phyloP scores from a whole-genome alignment of 2,329 filamentous ascomycete species.

The Talaromyces amestolkiae region DNA sequence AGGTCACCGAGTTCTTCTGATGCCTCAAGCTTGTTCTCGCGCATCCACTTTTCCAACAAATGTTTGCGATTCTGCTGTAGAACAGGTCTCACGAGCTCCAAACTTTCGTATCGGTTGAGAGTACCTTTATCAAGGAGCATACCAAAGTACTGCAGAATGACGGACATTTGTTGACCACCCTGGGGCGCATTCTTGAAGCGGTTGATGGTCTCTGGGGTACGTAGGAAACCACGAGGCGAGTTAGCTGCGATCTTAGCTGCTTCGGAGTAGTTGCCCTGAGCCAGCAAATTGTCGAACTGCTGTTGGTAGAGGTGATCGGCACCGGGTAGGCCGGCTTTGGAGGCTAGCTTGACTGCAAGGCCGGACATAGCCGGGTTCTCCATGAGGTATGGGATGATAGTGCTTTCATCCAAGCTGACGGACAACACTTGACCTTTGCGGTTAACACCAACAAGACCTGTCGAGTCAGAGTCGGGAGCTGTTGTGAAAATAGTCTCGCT shows the following conservation, averaged over 20 bases:
- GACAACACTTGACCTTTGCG: slow-evolving; percentile 95
- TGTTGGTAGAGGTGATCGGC: slow-evolving; percentile 90
- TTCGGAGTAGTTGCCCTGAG: slow-evolving; percentile 74
- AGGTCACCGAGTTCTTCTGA: slow-evolving; percentile 96
- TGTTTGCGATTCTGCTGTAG: slow-evolving; percentile 93
- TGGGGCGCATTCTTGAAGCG: slow-evolving; percentile 81
- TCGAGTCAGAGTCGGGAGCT: slow-evolving; percentile 74
- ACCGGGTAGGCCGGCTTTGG: slow-evolving; percentile 86
- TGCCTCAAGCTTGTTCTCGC: slow-evolving; percentile 91
- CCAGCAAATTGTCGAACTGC: slow-evolving; percentile 86
- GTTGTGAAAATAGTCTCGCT: slow-evolving; percentile 99
- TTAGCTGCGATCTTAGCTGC: slow-evolving; percentile 96
- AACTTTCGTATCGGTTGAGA: slow-evolving; percentile 87
- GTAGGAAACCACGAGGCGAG: slow-evolving; percentile 91
- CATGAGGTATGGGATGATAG: slow-evolving; percentile 88
- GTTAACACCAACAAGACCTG: slow-evolving; percentile 91
- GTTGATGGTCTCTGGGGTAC: slow-evolving; percentile 92
- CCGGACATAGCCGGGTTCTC: slow-evolving; percentile 93
- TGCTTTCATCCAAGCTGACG: slow-evolving; percentile 88
- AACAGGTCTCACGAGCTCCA: slow-evolving; percentile 90
- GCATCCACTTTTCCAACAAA: slow-evolving; percentile 95
- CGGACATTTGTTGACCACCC: slow-evolving; percentile 73
- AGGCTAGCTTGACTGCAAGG: slow-evolving; percentile 93
- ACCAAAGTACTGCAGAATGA: slow-evolving; percentile 95
- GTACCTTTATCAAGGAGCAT: slow-evolving; percentile 94